phyloP scores from a whole-genome alignment of 2,329 filamentous ascomycete species.

The Talaromyces sp. region DNA sequence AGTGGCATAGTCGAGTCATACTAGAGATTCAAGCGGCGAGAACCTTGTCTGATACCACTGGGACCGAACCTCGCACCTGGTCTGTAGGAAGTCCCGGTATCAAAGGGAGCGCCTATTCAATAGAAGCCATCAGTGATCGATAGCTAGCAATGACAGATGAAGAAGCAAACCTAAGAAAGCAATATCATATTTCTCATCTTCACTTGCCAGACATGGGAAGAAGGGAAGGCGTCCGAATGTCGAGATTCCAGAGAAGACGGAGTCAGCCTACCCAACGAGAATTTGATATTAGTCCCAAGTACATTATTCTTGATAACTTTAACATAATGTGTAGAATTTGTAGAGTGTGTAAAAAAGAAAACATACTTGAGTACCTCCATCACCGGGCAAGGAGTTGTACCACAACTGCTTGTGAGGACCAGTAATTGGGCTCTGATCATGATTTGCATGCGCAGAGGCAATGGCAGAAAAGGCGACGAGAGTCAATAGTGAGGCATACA shows the following conservation, averaged over 20 bases:
- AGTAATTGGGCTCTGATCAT: conserved; percentile 57
- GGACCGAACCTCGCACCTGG: conserved; percentile 82
- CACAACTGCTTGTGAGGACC: conserved; percentile 73
- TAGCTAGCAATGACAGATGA: background rate
- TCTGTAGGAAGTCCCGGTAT: conserved; percentile 80
- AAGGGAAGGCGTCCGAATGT: conserved; percentile 80
- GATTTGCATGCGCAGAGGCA: conserved; percentile 58
- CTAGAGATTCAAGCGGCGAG: conserved; percentile 81
- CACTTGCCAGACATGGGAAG: conserved; percentile 68
- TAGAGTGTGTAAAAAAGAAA: background rate
- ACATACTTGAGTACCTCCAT: conserved; percentile 74
- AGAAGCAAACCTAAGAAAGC: conserved; percentile 67
- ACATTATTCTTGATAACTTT: too few relatives aligned
- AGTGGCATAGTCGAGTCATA: conserved; percentile 46
- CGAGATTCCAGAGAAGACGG: conserved; percentile 82
- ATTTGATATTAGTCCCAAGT: background rate
- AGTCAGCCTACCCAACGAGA: conserved; percentile 62
- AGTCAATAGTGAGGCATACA: conserved; percentile 5
- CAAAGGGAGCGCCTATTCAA: conserved; percentile 68
- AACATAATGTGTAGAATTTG: too few relatives aligned
- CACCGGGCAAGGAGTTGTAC: conserved; percentile 79
- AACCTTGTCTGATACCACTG: conserved; percentile 80
- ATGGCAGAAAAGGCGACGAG: conserved; percentile 33
- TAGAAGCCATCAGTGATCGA: background rate
- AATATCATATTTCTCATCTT: conserved; percentile 73